Percentiles rank a stretch among this genome's conserved stretches.
These are phyloP conservation scores for Phytopythium delawarense DNA, from an alignment of 352 stramenopile genomes.

Conservation along the genomic window DNA sequence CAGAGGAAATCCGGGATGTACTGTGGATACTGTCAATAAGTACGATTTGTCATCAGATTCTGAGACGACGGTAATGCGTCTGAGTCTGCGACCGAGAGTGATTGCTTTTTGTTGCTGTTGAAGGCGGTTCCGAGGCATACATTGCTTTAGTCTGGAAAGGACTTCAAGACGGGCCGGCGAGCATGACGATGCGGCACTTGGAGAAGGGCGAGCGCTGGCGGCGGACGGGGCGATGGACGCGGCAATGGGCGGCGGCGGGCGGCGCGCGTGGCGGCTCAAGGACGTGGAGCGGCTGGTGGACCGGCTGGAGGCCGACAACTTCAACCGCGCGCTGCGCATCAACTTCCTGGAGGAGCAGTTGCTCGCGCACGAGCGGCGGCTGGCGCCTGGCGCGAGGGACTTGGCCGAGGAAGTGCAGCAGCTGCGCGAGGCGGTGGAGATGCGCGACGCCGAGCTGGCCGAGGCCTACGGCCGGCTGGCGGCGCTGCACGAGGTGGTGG, in stretches of 20 bases:
- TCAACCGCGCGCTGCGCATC: slow-evolving; percentile 32
- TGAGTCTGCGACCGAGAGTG: background rate
- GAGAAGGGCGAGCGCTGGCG: background rate
- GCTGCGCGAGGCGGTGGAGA: slow-evolving; percentile 1
- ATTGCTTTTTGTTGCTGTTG: too few relatives aligned
- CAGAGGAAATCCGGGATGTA: background rate
- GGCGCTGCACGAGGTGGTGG: background rate
- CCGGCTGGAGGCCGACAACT: slow-evolving; percentile 16
- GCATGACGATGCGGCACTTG: background rate
- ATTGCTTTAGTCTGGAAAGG: background rate
- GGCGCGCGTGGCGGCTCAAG: slow-evolving; percentile 2
- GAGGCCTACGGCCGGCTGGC: background rate
- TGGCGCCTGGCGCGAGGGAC: background rate
- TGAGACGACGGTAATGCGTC: too few relatives aligned
- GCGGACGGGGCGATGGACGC: background rate
- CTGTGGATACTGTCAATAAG: background rate
- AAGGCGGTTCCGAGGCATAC: too few relatives aligned
- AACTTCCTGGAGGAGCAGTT: slow-evolving; percentile 25
- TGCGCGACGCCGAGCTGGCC: slow-evolving; percentile 1
- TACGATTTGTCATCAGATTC: background rate
- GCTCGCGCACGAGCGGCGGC: slow-evolving; percentile 4
- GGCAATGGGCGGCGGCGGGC: background rate
- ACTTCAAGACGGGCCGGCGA: background rate
- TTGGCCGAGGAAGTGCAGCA: slow-evolving; percentile 1
- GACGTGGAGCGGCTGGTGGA: background rate